These are phyloP conservation scores for Naganishia albida DNA, from an alignment of 1,284 basidiomycete species.

Conservation along the genomic window DNA sequence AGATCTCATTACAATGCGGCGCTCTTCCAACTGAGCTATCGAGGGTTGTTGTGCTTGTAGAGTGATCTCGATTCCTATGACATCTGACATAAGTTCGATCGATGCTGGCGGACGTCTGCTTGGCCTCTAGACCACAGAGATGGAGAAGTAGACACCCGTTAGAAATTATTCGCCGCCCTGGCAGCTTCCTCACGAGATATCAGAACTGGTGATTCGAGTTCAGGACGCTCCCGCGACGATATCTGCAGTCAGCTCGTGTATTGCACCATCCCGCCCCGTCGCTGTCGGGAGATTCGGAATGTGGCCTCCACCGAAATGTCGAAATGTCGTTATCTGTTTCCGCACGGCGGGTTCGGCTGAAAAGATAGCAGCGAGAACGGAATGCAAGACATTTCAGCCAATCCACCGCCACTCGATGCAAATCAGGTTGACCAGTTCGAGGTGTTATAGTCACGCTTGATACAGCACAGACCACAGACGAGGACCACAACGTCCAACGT, in stretches of 20 bases:
- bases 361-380: slow-evolving; percentile 9
- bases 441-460: background rate
- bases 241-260: background rate
- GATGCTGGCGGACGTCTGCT: no score
- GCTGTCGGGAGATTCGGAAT: slow-evolving; percentile 20
- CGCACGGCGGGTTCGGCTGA: background rate
- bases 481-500: background rate
- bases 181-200: no score
- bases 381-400: slow-evolving; percentile 26
- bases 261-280: background rate
- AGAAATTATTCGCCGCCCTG: no score
- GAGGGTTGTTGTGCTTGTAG: no score
- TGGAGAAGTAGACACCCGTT: no score
- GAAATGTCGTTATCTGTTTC: slow-evolving; percentile 29
- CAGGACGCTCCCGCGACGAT: background rate
- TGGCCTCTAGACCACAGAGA: no score
- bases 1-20: slow-evolving; percentile 16
- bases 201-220: no score
- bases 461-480: no score
- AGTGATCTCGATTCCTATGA: no score
- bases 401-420: slow-evolving; percentile 17
- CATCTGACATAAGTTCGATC: no score
- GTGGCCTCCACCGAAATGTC: background rate
- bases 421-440: background rate
- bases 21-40: slow-evolving; percentile 26